These are phyloP conservation scores for Epichloe coenophiala DNA, from an alignment of 2,329 filamentous ascomycete genomes.

Conservation along the genomic window DNA sequence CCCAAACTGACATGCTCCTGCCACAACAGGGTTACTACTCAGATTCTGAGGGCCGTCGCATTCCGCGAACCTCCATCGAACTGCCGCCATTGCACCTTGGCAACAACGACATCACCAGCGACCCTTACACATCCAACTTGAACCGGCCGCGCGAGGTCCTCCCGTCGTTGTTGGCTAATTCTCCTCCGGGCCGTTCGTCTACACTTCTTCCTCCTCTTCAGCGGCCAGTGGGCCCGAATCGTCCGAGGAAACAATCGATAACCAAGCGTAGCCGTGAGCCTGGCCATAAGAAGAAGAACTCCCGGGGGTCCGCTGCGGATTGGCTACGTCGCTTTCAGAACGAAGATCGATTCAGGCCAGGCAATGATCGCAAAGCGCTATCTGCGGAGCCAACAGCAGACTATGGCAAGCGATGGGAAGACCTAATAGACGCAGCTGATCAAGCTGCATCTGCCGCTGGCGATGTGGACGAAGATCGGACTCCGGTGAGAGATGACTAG, in stretches of 20 bases:
- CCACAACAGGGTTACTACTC: conserved; percentile 50
- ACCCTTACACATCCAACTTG: conserved; percentile 50
- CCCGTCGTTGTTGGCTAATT: conserved; percentile 68
- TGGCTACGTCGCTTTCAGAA: conserved; percentile 48
- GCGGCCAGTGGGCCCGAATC: conserved; percentile 53
- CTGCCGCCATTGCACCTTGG: conserved; percentile 53
- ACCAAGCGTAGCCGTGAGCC: conserved; percentile 62
- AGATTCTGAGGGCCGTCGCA: conserved; percentile 52
- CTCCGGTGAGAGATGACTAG: conserved; percentile 51
- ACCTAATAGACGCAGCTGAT: conserved; percentile 78
- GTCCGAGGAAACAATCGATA: conserved; percentile 76
- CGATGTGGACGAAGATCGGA: conserved; percentile 80
- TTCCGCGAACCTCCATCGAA: conserved; percentile 56
- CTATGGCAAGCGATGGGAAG: conserved; percentile 88
- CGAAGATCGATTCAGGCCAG: conserved; percentile 49
- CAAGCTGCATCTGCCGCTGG: conserved; percentile 71
- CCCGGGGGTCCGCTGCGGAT: conserved; percentile 52
- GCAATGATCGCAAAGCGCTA: conserved; percentile 65
- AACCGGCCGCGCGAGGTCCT: conserved; percentile 53
- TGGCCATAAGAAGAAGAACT: conserved; percentile 71
- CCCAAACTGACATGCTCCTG: conserved; percentile 1
- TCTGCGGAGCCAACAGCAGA: conserved; percentile 74
- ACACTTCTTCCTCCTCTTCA: conserved; percentile 62
- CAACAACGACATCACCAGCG: conserved; percentile 53
- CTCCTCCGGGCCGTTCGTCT: conserved; percentile 74